Conservation (phyloP, 768 basidiomycete species). For the Mycena kentingensis region DNA sequence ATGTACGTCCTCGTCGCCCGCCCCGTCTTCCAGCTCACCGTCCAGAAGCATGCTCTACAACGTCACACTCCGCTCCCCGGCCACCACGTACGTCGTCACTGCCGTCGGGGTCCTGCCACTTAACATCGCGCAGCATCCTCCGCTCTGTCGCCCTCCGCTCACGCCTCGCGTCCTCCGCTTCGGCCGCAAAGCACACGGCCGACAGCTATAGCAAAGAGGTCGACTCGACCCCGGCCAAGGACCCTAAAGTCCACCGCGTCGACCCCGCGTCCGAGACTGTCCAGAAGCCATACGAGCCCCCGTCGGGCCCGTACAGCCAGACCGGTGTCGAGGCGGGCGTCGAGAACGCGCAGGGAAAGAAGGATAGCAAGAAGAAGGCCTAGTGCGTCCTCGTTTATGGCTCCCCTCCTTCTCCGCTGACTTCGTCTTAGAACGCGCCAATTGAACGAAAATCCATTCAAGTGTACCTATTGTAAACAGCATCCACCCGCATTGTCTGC, state of each 20-base stretch:
- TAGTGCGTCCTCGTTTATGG: too few relatives aligned
- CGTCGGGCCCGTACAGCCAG: constrained; percentile 48
- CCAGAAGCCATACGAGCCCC: constrained; percentile 52
- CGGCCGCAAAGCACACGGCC: constrained; percentile 29
- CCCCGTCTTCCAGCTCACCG: too few relatives aligned
- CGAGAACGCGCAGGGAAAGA: constrained; percentile 33
- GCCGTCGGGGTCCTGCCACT: background rate
- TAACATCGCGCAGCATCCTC: background rate
- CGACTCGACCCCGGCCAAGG: constrained; percentile 44
- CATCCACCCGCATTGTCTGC: too few relatives aligned
- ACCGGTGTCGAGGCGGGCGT: constrained; percentile 41
- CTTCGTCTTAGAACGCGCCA: too few relatives aligned
- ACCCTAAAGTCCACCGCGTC: constrained; percentile 47
- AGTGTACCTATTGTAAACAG: too few relatives aligned
- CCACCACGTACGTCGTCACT: too few relatives aligned
- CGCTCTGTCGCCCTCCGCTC: constrained; percentile 1
- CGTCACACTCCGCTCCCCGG: too few relatives aligned
- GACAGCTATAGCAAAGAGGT: constrained; percentile 52
- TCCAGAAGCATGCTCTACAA: too few relatives aligned
- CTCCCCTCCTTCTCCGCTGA: too few relatives aligned
- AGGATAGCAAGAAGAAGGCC: constrained; percentile 31
- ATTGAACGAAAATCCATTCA: too few relatives aligned
- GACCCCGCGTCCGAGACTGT: constrained; percentile 45
- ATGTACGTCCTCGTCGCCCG: too few relatives aligned
- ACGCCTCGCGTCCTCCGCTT: background rate